Evolutionary conservation across 768 basidiomycete species (phyloP).

Genomic region (Phanerodontia chrysosporium): DNA sequence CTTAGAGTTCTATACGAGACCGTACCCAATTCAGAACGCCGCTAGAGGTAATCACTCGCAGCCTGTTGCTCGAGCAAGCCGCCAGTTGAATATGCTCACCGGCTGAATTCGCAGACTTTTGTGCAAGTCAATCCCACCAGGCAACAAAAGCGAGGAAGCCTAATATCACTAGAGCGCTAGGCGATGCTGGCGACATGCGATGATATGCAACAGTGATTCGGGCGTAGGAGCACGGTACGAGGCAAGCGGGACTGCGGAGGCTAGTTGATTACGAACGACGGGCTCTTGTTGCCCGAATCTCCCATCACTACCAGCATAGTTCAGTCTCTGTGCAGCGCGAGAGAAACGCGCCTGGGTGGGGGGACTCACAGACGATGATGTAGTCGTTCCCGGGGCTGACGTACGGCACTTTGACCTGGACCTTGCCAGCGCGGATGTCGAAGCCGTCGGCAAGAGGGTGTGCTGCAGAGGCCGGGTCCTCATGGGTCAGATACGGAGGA

Average conservation of each 20-base stretch:
- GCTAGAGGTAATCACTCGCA: too few species aligned
- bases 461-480: constrained; percentile 32
- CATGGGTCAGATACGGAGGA: not conserved
- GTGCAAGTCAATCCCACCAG: too few species aligned
- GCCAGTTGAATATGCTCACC: too few species aligned
- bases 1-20: too few species aligned
- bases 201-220: not conserved
- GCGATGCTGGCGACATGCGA: too few species aligned
- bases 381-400: constrained; percentile 45
- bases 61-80: too few species aligned
- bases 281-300: constrained; percentile 61
- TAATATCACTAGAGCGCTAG: too few species aligned
- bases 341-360: not conserved
- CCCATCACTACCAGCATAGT: constrained; percentile 48
- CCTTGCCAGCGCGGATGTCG: constrained; percentile 45
- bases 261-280: constrained; percentile 49
- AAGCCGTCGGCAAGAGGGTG: constrained; percentile 55
- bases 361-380: constrained; percentile 58
- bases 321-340: not conserved
- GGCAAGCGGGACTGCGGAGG: not conserved
- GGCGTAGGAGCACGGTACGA: too few species aligned
- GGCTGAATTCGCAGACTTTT: too few species aligned
- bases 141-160: too few species aligned
- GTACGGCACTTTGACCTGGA: constrained; percentile 48
- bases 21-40: too few species aligned